A percentile compares a stretch with the other conserved stretches of the same genome.
Evolutionary conservation across 225 moss, liverwort and hornwort species (phyloP).

Genomic region (Sphagnum tenellum): DNA sequence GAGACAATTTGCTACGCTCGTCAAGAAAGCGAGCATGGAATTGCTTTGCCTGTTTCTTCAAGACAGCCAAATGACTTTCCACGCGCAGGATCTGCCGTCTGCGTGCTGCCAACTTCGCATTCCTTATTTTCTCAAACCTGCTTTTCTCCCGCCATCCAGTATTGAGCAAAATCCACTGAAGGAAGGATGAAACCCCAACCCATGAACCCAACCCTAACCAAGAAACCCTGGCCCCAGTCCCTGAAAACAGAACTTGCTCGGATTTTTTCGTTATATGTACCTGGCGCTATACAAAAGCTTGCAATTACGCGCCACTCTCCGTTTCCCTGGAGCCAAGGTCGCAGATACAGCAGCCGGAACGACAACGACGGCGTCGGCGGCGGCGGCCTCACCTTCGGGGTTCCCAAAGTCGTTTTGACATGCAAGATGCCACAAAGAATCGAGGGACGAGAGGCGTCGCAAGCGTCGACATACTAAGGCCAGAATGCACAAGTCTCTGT

Average conservation of each 20-base stretch:
- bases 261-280: slow-evolving; percentile 1
- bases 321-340: background rate
- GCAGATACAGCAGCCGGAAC: no score
- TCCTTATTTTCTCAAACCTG: slow-evolving; percentile 46
- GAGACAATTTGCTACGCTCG: slow-evolving; percentile 28
- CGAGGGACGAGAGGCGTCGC: slow-evolving; percentile 10
- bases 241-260: no score
- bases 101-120: slow-evolving; percentile 34
- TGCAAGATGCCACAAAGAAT: slow-evolving; percentile 25
- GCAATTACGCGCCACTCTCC: slow-evolving; percentile 8
- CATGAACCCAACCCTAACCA: no score
- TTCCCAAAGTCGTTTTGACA: slow-evolving; percentile 22
- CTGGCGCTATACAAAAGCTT: slow-evolving; percentile 25
- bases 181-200: no score
- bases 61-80: slow-evolving; percentile 27
- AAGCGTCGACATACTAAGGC: slow-evolving; percentile 38
- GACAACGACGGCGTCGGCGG: background rate
- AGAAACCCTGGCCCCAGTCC: no score
- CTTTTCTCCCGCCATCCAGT: background rate
- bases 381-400: background rate
- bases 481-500: slow-evolving; percentile 36
- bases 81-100: slow-evolving; percentile 35
- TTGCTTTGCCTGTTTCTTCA: slow-evolving; percentile 23
- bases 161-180: background rate
- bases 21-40: slow-evolving; percentile 10